phyloP scores from a whole-genome alignment of 306 rosid species.

The Prunus salicina region DNA sequence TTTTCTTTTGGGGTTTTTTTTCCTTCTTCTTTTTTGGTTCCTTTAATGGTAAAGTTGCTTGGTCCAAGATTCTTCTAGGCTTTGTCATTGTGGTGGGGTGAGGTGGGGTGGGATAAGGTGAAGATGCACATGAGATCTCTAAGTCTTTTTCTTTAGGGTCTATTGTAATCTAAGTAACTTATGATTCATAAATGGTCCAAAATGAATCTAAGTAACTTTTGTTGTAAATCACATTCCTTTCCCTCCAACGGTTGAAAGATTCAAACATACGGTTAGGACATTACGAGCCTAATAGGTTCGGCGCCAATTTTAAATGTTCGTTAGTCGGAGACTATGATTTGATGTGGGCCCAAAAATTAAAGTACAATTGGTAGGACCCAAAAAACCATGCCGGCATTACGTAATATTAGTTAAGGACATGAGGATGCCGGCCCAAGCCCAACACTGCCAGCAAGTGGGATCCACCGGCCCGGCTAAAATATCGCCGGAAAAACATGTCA shows the following conservation, averaged over 20 bases:
- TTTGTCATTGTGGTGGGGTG: background rate
- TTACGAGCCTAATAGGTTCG: slow-evolving; percentile 38
- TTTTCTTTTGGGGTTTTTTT: background rate
- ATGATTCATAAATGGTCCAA: background rate
- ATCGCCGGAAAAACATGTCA: slow-evolving; percentile 5
- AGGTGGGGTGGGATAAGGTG: slow-evolving; percentile 12
- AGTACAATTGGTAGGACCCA: slow-evolving; percentile 26
- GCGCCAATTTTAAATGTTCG: slow-evolving; percentile 25
- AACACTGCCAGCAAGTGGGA: slow-evolving; percentile 15
- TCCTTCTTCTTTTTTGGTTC: background rate
- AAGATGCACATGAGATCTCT: slow-evolving; percentile 4
- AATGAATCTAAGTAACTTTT: background rate
- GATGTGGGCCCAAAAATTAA: slow-evolving; percentile 1
- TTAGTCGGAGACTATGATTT: background rate
- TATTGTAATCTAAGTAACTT: background rate
- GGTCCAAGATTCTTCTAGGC: slow-evolving; percentile 11
- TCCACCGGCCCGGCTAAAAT: slow-evolving; percentile 25
- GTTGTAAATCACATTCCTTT: slow-evolving; percentile 15
- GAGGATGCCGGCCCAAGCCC: slow-evolving; percentile 51
- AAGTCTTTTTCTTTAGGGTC: background rate
- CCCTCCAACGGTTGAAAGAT: slow-evolving; percentile 40
- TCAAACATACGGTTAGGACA: slow-evolving; percentile 41
- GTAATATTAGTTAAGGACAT: slow-evolving; percentile 13
- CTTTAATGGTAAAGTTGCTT: background rate
- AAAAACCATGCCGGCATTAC: slow-evolving; percentile 37